Conservation (phyloP, 805 yeast genomes). For the Ogataea paraovalis region DNA sequence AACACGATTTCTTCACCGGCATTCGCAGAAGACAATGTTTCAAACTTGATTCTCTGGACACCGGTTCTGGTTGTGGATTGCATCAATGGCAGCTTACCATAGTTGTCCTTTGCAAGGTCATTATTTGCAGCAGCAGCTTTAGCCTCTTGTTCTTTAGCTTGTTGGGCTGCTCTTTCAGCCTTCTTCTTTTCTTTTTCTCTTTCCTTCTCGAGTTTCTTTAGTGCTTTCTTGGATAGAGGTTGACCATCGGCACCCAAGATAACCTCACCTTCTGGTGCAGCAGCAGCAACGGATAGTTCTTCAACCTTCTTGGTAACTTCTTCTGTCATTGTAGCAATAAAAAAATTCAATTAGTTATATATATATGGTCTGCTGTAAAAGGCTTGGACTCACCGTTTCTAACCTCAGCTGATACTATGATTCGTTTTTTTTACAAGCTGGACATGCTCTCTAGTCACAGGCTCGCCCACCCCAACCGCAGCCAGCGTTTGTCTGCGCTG, state of each 20-base stretch:
- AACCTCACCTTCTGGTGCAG: slow-evolving; percentile 17
- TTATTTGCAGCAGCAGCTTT: slow-evolving; percentile 68
- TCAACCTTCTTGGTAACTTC: slow-evolving; percentile 28
- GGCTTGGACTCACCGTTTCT: no score
- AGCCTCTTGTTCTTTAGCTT: slow-evolving; percentile 83
- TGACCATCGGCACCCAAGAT: slow-evolving; percentile 58
- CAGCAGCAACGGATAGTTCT: slow-evolving; percentile 17
- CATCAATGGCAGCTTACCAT: slow-evolving; percentile 85
- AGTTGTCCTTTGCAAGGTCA: slow-evolving; percentile 83
- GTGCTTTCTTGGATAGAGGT: slow-evolving; percentile 89
- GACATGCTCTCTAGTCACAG: no score
- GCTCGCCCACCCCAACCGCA: no score
- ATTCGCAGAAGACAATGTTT: slow-evolving; percentile 50
- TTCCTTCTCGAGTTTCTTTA: slow-evolving; percentile 91
- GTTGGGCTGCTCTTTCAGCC: slow-evolving; percentile 85
- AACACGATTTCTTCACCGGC: slow-evolving; percentile 78
- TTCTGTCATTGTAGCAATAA: slow-evolving; percentile 23
- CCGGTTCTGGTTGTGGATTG: slow-evolving; percentile 72
- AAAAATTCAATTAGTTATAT: no score
- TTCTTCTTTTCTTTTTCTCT: slow-evolving; percentile 89
- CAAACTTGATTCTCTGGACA: slow-evolving; percentile 54
- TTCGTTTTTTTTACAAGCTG: not conserved
- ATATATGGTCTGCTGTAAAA: no score
- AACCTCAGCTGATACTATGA: not conserved
- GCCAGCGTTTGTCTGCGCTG: no score